A percentile compares a stretch with the other conserved stretches of the same genome.
phyloP scores from a whole-genome alignment of 345 rosid species.

The Zanthoxylum bungeanum region DNA sequence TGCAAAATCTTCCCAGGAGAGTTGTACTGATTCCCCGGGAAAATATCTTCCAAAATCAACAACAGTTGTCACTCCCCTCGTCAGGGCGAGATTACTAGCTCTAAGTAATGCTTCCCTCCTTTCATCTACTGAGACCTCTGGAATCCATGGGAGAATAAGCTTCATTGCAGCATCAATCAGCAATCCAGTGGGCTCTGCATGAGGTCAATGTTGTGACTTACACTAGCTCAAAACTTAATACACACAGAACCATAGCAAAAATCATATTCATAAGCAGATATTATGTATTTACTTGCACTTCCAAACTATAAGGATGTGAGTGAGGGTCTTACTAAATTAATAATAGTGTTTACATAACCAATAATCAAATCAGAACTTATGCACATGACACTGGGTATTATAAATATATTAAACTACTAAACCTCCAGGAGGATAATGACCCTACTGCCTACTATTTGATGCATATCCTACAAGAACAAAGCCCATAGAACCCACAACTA shows the following conservation, averaged over 20 bases:
- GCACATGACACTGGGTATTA: not conserved
- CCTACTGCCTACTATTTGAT: not conserved
- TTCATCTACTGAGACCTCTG: constrained; percentile 64
- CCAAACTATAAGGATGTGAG: not conserved
- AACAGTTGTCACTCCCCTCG: constrained; percentile 79
- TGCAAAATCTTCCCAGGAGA: constrained; percentile 85
- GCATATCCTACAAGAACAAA: no score
- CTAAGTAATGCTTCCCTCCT: constrained; percentile 78
- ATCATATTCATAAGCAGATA: not conserved
- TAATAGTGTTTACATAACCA: not conserved
- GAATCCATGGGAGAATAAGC: constrained; percentile 51
- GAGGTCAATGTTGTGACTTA: not conserved
- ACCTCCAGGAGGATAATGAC: not conserved
- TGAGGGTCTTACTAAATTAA: no score
- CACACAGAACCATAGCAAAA: not conserved
- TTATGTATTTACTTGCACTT: not conserved
- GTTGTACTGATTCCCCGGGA: constrained; percentile 63
- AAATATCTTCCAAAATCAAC: constrained; percentile 82
- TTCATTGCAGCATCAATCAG: constrained; percentile 87
- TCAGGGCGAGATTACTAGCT: constrained; percentile 74
- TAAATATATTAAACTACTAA: not conserved
- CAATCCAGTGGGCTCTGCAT: constrained; percentile 79
- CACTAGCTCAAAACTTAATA: not conserved
- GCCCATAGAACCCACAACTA: no score
- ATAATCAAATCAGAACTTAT: not conserved